Conservation (phyloP, 352 stramenopile species). For the Plasmopara muralis region DNA sequence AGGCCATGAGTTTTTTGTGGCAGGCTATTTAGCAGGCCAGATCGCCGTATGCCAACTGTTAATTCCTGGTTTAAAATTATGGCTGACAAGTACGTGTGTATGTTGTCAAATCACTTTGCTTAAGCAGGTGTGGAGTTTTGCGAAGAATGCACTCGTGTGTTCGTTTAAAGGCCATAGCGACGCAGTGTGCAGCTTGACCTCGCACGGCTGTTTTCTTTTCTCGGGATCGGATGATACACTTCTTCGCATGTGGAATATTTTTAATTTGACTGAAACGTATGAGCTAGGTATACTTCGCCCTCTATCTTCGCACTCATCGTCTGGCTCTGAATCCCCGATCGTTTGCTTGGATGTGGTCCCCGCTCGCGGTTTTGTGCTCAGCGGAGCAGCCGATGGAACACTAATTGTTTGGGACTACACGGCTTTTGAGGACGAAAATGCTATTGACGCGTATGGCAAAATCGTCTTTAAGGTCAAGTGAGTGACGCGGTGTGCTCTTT, state of each 20-base stretch:
- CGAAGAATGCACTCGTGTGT: conserved; percentile 34
- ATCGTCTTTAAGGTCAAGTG: conserved; percentile 38
- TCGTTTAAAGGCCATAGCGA: conserved; percentile 53
- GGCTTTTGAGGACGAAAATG: conserved; percentile 29
- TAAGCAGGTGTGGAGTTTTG: conserved; percentile 49
- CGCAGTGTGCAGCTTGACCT: conserved; percentile 35
- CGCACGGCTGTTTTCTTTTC: conserved; percentile 73
- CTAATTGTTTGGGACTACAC: conserved; percentile 61
- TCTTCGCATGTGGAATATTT: conserved; percentile 64
- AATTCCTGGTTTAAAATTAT: neutral
- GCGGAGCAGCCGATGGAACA: conserved; percentile 43
- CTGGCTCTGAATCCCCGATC: conserved; percentile 36
- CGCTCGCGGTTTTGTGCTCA: conserved; percentile 34
- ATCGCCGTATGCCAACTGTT: conserved; percentile 30
- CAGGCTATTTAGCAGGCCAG: conserved; percentile 43
- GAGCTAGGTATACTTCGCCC: conserved; percentile 45
- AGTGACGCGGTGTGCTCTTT: conserved; percentile 4
- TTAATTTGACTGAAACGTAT: conserved; percentile 39
- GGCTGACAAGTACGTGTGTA: too few relatives aligned
- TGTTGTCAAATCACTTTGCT: neutral
- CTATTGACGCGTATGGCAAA: conserved; percentile 38
- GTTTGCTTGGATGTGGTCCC: conserved; percentile 44
- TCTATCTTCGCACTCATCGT: conserved; percentile 28
- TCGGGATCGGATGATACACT: conserved; percentile 62
- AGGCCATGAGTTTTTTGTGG: conserved; percentile 47